Conservation (phyloP, 192 early-diverging fungal genomes). For the Physocladia obscura region DNA sequence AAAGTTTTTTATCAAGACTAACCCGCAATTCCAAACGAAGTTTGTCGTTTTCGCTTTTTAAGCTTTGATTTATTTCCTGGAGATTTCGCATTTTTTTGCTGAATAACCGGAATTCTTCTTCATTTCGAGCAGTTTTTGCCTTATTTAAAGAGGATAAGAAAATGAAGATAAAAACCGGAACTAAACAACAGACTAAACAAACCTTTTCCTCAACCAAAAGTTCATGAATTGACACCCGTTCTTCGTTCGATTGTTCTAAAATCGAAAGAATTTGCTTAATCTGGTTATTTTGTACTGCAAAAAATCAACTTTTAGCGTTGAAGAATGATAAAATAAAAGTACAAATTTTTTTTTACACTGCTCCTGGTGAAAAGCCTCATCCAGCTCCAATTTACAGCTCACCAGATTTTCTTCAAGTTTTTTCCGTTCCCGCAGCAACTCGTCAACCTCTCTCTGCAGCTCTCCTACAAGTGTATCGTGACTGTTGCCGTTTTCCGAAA, state of each 20-base stretch:
- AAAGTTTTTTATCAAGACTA: too few relatives aligned
- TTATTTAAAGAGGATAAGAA: not conserved
- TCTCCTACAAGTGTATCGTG: not conserved
- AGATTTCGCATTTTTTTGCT: slow-evolving; percentile 28
- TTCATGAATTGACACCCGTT: slow-evolving; percentile 12
- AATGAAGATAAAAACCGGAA: too few relatives aligned
- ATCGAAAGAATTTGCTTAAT: slow-evolving; percentile 15
- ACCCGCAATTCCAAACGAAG: slow-evolving; percentile 33
- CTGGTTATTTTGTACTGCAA: slow-evolving; percentile 1
- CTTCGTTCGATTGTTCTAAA: slow-evolving; percentile 17
- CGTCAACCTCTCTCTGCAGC: not conserved
- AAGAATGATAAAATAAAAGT: not conserved
- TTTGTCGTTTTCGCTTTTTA: slow-evolving; percentile 28
- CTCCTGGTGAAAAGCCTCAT: slow-evolving; percentile 1
- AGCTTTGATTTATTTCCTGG: slow-evolving; percentile 28
- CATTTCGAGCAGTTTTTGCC: slow-evolving; percentile 30
- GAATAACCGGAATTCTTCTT: slow-evolving; percentile 40
- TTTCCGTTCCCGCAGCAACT: not conserved
- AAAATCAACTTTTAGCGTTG: not conserved
- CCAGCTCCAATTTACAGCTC: not conserved
- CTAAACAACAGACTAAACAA: not conserved
- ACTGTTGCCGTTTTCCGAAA: not conserved
- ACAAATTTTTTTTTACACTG: not conserved
- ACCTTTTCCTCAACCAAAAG: slow-evolving; percentile 21
- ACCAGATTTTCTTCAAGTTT: not conserved